phyloP scores from a whole-genome alignment of 164 flowering plant genomes.

The Tetrastigma voinierianum region DNA sequence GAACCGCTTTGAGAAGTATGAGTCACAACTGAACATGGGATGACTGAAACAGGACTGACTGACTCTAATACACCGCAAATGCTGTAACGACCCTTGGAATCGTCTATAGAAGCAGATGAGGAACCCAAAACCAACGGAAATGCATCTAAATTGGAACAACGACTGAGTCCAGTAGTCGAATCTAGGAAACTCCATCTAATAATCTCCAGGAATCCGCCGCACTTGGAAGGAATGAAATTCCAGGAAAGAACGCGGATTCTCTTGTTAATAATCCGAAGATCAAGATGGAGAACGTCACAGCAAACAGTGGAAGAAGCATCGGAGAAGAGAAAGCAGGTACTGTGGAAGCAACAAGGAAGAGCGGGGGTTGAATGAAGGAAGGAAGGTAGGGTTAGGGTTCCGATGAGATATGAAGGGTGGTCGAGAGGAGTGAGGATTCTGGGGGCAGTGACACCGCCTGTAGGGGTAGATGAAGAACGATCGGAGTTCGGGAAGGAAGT shows the following conservation, averaged over 20 bases:
- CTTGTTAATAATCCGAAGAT: constrained; percentile 37
- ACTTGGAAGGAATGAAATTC: constrained; percentile 74
- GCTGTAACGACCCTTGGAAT: constrained; percentile 22
- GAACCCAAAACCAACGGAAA: constrained; percentile 25
- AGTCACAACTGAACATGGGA: constrained; percentile 46
- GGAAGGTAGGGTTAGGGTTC: constrained; percentile 53
- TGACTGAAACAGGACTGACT: constrained; percentile 59
- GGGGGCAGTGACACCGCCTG: constrained; percentile 20
- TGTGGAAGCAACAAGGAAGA: constrained; percentile 14
- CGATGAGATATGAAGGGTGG: constrained; percentile 50
- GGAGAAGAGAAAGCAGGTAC: constrained; percentile 58
- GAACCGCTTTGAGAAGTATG: constrained; percentile 8
- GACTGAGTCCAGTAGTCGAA: constrained; percentile 3
- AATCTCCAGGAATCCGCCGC: constrained; percentile 70
- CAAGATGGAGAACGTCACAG: constrained; percentile 65
- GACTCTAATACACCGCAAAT: constrained; percentile 56
- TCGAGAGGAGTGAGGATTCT: constrained; percentile 36
- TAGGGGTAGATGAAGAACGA: constrained; percentile 1
- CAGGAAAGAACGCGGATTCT: constrained; percentile 58
- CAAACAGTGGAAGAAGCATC: constrained; percentile 56
- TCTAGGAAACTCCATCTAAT: constrained; percentile 54
- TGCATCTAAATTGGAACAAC: constrained; percentile 18
- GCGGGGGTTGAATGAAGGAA: constrained; percentile 12
- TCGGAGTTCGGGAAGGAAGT: constrained; percentile 2
- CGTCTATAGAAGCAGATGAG: constrained; percentile 1